A percentile compares a stretch with the other conserved stretches of the same genome.
These are phyloP conservation scores for Saksenaea vasiformis DNA, from an alignment of 371 early-diverging fungal genomes.

Conservation along the genomic window DNA sequence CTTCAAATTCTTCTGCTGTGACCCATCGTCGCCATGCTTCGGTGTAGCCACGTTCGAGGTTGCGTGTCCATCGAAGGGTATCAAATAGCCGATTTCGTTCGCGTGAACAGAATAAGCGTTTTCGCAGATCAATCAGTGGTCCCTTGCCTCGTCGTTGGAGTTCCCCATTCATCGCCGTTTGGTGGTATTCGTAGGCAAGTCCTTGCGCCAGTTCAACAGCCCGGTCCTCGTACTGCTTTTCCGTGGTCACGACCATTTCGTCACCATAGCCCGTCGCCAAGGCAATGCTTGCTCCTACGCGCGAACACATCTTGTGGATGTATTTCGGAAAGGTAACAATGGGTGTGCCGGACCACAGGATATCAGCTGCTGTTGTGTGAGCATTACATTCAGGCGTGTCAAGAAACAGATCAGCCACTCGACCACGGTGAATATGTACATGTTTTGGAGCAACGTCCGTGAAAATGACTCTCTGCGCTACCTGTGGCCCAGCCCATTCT, in stretches of 20 bases:
- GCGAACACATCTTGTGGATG: conserved; percentile 87
- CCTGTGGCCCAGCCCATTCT: conserved; percentile 78
- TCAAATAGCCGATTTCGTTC: conserved; percentile 84
- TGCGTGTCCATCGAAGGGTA: conserved; percentile 86
- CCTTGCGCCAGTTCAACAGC: conserved; percentile 72
- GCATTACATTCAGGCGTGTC: conserved; percentile 96
- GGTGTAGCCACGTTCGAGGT: conserved; percentile 72
- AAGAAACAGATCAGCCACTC: conserved; percentile 88
- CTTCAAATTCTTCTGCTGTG: conserved; percentile 62
- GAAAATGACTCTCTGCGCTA: conserved; percentile 85
- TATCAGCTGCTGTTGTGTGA: conserved; percentile 94
- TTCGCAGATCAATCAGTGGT: conserved; percentile 67
- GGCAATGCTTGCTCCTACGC: conserved; percentile 89
- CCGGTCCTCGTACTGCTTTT: conserved; percentile 77
- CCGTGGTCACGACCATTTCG: conserved; percentile 79
- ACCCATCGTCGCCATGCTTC: conserved; percentile 85
- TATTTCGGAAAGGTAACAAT: conserved; percentile 90
- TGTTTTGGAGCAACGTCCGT: conserved; percentile 93
- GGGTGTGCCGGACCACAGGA: conserved; percentile 93
- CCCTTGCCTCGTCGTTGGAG: conserved; percentile 62
- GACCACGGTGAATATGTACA: conserved; percentile 92
- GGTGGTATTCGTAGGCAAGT: conserved; percentile 52
- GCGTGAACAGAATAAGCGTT: conserved; percentile 73
- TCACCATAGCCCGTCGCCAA: conserved; percentile 84
- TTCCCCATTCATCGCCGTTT: conserved; percentile 15